Conservation (phyloP, 2,329 filamentous ascomycete species). For the Colletotrichum sp. region DNA sequence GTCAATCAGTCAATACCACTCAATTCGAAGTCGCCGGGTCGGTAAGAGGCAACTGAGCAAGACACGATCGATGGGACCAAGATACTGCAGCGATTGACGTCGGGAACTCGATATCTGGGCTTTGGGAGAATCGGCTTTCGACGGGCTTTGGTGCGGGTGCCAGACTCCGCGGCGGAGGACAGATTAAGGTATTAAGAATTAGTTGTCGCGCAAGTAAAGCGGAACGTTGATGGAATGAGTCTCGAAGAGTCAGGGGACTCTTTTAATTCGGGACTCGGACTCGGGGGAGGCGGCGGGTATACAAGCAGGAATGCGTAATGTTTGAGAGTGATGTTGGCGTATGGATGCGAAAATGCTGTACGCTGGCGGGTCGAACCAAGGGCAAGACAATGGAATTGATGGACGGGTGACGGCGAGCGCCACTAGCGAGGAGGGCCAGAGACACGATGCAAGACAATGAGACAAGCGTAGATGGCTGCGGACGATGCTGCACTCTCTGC, state of each 20-base stretch:
- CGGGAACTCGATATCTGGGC: background rate
- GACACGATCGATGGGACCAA: background rate
- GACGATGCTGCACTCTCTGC: background rate
- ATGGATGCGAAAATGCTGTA: constrained; percentile 14
- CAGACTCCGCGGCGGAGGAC: constrained; percentile 20
- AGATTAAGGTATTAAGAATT: constrained; percentile 23
- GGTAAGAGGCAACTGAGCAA: background rate
- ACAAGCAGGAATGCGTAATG: constrained; percentile 16
- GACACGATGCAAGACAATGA: constrained; percentile 20
- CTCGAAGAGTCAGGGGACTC: background rate
- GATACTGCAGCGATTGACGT: background rate
- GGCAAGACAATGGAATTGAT: constrained; percentile 13
- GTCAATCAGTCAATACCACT: background rate
- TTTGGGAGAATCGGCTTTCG: background rate
- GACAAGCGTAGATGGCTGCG: background rate
- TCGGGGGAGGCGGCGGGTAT: background rate
- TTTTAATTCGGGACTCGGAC: background rate
- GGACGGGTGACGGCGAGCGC: background rate
- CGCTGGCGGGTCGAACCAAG: constrained; percentile 16
- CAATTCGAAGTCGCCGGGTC: background rate
- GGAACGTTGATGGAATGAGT: background rate
- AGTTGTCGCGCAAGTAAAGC: constrained; percentile 8
- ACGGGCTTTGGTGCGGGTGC: constrained; percentile 10
- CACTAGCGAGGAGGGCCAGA: constrained; percentile 9
- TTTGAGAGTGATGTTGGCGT: constrained; percentile 6